Base-by-base conservation (phyloP, 2,329 filamentous ascomycete genomes). In the Helminthosporium solani region DNA sequence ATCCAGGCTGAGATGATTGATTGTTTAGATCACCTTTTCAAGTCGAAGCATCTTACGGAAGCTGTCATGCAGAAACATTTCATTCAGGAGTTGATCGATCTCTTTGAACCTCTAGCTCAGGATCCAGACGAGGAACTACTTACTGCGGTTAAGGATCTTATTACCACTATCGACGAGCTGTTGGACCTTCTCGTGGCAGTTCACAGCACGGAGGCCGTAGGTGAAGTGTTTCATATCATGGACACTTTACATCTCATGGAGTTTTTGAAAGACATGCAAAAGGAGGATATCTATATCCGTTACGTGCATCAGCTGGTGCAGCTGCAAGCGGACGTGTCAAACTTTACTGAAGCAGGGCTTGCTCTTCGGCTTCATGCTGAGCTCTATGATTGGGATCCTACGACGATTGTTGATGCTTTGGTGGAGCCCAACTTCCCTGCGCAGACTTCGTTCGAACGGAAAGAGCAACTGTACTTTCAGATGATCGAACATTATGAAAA, bases 1-100 rank as follows among this genome's bases (percentile, higher is more conserved):
- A 88, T 99, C 41, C 91, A 97, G 70, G 94, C 90, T 2, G 94
- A 96, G 70, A 91, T 97, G 76, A 96, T 99, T 58, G 92, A 96
- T 61, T 95, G 88, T 55, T 74, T 99, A 43, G 94, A 99, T 65
- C 78, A 81, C 19, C 82, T 96, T 42, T 96, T 96, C 78, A 95
- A 96, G 71, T 82, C 86, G 7, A 94, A 91, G 72, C 84, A 86
- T 5, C 77, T 95, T 63, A 95, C 87, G 0, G 92, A 96, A 70
- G 92, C 86, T 54, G 86, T 95, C 23, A 77, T 94, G 36, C 91
- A 96, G 66, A 97, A 96, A 71, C 81, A 95, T 1, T 97, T 99
- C 66, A 86, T 99, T 35, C 79, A 81, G 16, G 92, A 97, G 71
- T 76, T 99, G 37, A 76, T 95, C 16, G 84, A 86, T 36, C 79